phyloP scores from a whole-genome alignment of 1,284 basidiomycete genomes.

The Lentinula novae-zelandiae region DNA sequence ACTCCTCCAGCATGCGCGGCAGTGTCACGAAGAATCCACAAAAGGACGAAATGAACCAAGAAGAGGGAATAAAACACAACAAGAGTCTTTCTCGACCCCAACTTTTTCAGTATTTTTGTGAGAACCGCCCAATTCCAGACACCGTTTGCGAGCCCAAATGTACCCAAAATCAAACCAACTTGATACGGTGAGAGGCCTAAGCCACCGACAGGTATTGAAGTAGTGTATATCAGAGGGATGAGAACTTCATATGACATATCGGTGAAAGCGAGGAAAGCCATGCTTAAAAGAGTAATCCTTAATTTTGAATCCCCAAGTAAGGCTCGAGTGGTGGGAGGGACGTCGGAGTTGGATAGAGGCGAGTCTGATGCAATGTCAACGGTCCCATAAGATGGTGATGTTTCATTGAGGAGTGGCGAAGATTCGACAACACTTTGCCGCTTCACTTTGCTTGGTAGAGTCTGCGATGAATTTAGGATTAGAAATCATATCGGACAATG shows the following conservation, averaged over 20 bases:
- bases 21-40: slow-evolving; percentile 9
- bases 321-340: neutral
- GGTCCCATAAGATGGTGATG: neutral
- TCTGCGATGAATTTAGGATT: neutral
- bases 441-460: neutral
- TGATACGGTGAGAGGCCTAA: slow-evolving; percentile 21
- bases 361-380: neutral
- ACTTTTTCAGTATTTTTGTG: slow-evolving; percentile 7
- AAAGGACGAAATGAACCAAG: slow-evolving; percentile 2
- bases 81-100: slow-evolving; percentile 13
- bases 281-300: slow-evolving; percentile 16
- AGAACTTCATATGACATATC: slow-evolving; percentile 26
- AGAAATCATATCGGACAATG: neutral
- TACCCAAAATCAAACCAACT: slow-evolving; percentile 23
- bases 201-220: slow-evolving; percentile 21
- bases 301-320: slow-evolving; percentile 3
- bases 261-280: slow-evolving; percentile 26
- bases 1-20: slow-evolving; percentile 5
- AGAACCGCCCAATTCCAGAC: slow-evolving; percentile 13
- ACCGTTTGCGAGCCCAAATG: slow-evolving; percentile 27
- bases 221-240: slow-evolving; percentile 25
- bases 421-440: neutral
- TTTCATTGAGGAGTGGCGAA: neutral
- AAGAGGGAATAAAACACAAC: slow-evolving; percentile 4
- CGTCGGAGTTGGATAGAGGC: slow-evolving; percentile 5